Percentiles rank a stretch among this genome's conserved stretches.
These are phyloP conservation scores for Hanseniaspora vineae DNA, from an alignment of 805 yeast genomes.

Conservation along the genomic window DNA sequence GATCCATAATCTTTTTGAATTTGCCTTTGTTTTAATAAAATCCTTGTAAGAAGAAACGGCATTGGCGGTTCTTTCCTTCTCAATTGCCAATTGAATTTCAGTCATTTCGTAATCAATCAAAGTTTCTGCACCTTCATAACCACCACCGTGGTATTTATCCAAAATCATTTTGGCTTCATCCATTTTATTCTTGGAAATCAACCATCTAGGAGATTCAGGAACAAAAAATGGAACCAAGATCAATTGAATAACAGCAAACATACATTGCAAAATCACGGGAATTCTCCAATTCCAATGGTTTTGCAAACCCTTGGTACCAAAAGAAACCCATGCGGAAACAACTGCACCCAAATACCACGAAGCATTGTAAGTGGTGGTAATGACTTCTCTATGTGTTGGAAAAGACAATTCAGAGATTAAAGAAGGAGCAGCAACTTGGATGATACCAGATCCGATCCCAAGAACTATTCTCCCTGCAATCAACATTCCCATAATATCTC, in stretches of 20 bases:
- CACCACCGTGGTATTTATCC: conserved; percentile 6
- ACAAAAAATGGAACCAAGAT: conserved; percentile 8
- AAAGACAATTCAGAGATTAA: conserved; percentile 38
- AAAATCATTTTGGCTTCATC: conserved; percentile 32
- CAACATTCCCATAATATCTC: conserved; percentile 25
- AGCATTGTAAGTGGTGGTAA: conserved; percentile 36
- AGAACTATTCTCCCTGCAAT: conserved; percentile 34
- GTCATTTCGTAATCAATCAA: conserved; percentile 2
- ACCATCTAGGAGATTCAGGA: conserved; percentile 39
- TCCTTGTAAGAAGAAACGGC: conserved; percentile 24
- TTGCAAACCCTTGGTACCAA: conserved; percentile 2
- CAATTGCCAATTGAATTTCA: conserved; percentile 25
- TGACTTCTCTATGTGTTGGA: conserved; percentile 31
- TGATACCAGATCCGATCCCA: conserved; percentile 34
- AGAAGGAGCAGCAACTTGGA: conserved; percentile 34
- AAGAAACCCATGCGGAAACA: conserved; percentile 35
- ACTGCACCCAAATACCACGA: conserved; percentile 43
- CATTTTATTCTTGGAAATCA: conserved; percentile 28
- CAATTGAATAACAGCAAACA: conserved; percentile 18
- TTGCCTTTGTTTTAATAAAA: conserved; percentile 27
- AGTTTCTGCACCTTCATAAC: not conserved
- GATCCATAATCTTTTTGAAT: conserved; percentile 30
- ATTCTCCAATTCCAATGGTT: conserved; percentile 37
- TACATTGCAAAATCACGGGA: conserved; percentile 39
- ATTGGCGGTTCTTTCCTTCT: conserved; percentile 26